A percentile compares a stretch with the other conserved stretches of the same genome.
These are phyloP conservation scores for Neonectria sp. DNA, from an alignment of 2,329 filamentous ascomycete genomes.

Conservation along the genomic window DNA sequence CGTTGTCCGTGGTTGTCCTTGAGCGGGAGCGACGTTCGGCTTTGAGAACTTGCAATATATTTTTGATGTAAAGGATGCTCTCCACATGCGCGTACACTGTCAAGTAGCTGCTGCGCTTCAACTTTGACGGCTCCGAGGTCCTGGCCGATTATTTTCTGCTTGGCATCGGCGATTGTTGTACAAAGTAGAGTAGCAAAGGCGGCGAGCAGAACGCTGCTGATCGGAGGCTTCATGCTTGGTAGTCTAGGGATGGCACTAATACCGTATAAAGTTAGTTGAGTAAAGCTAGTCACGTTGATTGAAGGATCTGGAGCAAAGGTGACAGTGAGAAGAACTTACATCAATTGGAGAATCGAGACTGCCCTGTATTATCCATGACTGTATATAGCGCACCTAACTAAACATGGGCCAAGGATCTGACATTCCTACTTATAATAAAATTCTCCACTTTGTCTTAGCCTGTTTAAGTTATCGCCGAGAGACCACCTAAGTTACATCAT, in stretches of 20 bases:
- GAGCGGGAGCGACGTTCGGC: neutral
- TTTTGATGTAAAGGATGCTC: neutral
- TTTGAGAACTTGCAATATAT: neutral
- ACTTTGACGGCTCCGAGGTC: neutral
- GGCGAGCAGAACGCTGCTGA: neutral
- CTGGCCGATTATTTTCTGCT: neutral
- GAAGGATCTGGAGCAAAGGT: too few species aligned
- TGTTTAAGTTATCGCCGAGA: neutral
- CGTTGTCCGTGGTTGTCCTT: neutral
- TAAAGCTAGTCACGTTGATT: neutral
- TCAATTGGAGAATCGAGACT: neutral
- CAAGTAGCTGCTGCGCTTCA: neutral
- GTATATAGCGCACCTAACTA: neutral
- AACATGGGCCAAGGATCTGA: neutral
- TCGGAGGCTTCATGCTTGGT: neutral
- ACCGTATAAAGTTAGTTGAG: neutral
- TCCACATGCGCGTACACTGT: neutral
- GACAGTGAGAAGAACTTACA: neutral
- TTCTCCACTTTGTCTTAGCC: neutral
- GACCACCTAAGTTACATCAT: neutral
- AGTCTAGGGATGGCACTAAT: neutral
- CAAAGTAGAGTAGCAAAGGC: neutral
- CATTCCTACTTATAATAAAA: neutral
- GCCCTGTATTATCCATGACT: neutral
- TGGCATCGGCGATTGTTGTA: neutral